A percentile compares a stretch with the other conserved stretches of the same genome.
These are phyloP conservation scores for Trypanosoma boissoni DNA, from an alignment of 208 protist genomes.

Conservation along the genomic window DNA sequence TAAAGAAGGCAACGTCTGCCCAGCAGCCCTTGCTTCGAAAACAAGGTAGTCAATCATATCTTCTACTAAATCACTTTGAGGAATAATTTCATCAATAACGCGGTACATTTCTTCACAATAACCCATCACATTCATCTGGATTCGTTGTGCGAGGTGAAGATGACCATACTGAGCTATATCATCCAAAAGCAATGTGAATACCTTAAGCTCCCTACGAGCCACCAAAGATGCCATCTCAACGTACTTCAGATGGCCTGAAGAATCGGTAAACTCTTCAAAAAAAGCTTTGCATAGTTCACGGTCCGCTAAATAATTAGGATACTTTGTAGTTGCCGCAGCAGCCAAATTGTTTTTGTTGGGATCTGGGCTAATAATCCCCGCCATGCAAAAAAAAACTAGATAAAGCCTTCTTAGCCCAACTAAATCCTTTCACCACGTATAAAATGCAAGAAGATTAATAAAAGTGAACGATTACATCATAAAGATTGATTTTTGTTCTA, in stretches of 20 bases:
- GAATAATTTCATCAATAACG: slow-evolving; percentile 71
- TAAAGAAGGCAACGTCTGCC: slow-evolving; percentile 58
- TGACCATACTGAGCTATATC: slow-evolving; percentile 67
- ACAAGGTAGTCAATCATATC: slow-evolving; percentile 78
- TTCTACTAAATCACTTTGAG: slow-evolving; percentile 31
- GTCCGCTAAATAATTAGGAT: slow-evolving; percentile 81
- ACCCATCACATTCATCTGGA: slow-evolving; percentile 85
- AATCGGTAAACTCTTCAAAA: slow-evolving; percentile 60
- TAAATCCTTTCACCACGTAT: too few species aligned
- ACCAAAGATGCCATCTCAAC: slow-evolving; percentile 38
- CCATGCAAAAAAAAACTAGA: slow-evolving; percentile 13
- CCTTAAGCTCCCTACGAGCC: slow-evolving; percentile 32
- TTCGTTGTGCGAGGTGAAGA: slow-evolving; percentile 70
- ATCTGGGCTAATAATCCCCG: slow-evolving; percentile 1
- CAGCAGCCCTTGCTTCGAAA: slow-evolving; percentile 54
- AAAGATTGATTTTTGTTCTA: too few species aligned
- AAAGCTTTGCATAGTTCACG: slow-evolving; percentile 70
- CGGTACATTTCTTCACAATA: slow-evolving; percentile 80
- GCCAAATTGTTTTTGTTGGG: slow-evolving; percentile 35
- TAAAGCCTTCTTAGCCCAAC: too few species aligned
- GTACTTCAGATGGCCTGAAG: slow-evolving; percentile 52
- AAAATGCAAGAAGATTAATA: neutral
- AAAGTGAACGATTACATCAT: too few species aligned
- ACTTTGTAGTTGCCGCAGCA: slow-evolving; percentile 64
- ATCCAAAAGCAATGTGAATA: slow-evolving; percentile 61